Evolutionary conservation across 202 grass and related monocot species (phyloP).

Genomic region (Hordeum pubiflorum): DNA sequence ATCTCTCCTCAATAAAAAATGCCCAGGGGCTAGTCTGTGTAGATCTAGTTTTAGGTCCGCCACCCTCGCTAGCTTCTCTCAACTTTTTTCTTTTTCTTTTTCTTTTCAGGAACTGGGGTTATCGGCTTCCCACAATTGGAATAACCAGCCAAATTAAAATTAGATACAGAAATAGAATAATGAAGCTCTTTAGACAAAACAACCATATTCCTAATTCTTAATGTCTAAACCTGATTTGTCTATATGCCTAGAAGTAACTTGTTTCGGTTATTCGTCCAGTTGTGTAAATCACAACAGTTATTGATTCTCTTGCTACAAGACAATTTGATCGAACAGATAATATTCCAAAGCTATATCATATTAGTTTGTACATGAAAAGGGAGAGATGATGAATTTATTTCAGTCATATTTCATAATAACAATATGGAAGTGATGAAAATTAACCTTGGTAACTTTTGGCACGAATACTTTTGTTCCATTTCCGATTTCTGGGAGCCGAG

Average conservation of each 20-base stretch:
- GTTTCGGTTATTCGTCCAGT: background rate
- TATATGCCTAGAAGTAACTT: background rate
- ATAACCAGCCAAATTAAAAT: background rate
- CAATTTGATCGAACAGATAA: background rate
- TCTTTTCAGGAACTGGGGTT: conserved; percentile 3
- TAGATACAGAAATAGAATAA: background rate
- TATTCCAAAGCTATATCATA: conserved; percentile 23
- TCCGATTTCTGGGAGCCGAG: conserved; percentile 67
- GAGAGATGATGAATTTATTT: background rate
- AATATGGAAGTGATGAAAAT: conserved; percentile 9
- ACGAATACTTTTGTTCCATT: conserved; percentile 63
- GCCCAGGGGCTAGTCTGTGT: background rate
- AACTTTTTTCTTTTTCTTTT: background rate
- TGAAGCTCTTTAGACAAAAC: background rate
- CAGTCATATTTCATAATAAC: background rate
- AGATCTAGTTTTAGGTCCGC: background rate
- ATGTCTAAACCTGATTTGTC: background rate
- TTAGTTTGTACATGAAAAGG: conserved; percentile 8
- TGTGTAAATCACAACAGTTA: background rate
- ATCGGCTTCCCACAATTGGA: conserved; percentile 16
- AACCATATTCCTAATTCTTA: background rate
- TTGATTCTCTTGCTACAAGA: background rate
- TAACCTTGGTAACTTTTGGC: conserved; percentile 77
- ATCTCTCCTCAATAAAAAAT: background rate
- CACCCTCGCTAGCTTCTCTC: background rate